Base-by-base conservation (phyloP, 2,329 filamentous ascomycete species). In the Clonostachys sp. region DNA sequence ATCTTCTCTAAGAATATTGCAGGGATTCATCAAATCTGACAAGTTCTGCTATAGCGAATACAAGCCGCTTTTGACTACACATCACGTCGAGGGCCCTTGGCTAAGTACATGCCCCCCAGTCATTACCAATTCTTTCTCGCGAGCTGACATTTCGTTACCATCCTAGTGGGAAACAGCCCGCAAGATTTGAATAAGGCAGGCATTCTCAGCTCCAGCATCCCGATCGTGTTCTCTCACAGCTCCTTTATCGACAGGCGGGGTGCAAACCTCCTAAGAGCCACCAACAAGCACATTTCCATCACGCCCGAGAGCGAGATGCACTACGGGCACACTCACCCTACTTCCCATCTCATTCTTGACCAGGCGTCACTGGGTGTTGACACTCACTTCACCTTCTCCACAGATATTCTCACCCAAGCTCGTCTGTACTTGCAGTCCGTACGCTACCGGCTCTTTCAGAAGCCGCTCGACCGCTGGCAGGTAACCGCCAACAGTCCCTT, bases 231-330 rank as follows among this genome's bases (percentile, higher is more conserved):
- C 57, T 74, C 75, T 0, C 79, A 81, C 53, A 75, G 65, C 1
- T 65, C 62, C 13, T 75, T 66, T 58, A 57, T 79, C 16, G 70
- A 70, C 1, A 56, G 64, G 1, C 48, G 51, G 0, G 70, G 72
- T 13, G 63, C 64, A 1, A 46, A 59, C 2, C 62, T 78, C 1
- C 67, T 82, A 1, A 73, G 75, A 12, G 50, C 59, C 0, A 68
- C 68, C 3, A 74, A 81, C 58, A 71, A 80, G 45, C 74, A 75
- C 60, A 60, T 83, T 40, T 77, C 76, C 45, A 77, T 77, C 48
- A 82, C 80, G 0, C 77, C 78, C 2, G 80, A 83, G 54, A 78
- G 74, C 0, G 79, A 83, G 54, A 73, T 79, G 67, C 76, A 80
- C 56, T 81, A 74, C 58, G 78, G 79, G n/a, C 75, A 79, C 53